These are phyloP conservation scores for Candida buenavistaensis DNA, from an alignment of 1,139 yeast genomes.

Conservation along the genomic window DNA sequence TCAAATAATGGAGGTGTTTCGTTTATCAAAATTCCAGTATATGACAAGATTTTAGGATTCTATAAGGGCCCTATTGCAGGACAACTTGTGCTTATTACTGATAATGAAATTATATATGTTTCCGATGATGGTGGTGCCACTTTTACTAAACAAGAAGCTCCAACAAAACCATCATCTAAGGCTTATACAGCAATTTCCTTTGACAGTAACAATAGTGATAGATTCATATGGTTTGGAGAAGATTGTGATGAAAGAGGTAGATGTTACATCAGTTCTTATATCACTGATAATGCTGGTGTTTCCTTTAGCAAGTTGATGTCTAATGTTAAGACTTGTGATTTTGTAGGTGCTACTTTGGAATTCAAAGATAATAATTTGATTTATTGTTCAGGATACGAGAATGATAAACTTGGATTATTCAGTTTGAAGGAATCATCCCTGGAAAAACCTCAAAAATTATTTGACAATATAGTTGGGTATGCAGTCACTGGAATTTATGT, in stretches of 20 bases:
- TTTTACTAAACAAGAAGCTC: slow-evolving; percentile 49
- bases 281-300: slow-evolving; percentile 65
- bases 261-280: slow-evolving; percentile 60
- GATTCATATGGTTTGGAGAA: slow-evolving; percentile 71
- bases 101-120: slow-evolving; percentile 47
- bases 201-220: slow-evolving; percentile 54
- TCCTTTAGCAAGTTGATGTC: slow-evolving; percentile 54
- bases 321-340: slow-evolving; percentile 63
- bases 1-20: slow-evolving; percentile 78
- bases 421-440: slow-evolving; percentile 30
- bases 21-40: slow-evolving; percentile 50
- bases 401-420: slow-evolving; percentile 22
- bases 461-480: slow-evolving; percentile 39
- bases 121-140: slow-evolving; percentile 70
- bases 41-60: slow-evolving; percentile 53
- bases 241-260: slow-evolving; percentile 46
- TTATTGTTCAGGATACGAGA: slow-evolving; percentile 51
- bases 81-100: slow-evolving; percentile 60
- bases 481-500: slow-evolving; percentile 56
- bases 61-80: slow-evolving; percentile 65
- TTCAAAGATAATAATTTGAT: slow-evolving; percentile 51
- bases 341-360: slow-evolving; percentile 55
- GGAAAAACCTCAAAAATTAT: slow-evolving; percentile 19
- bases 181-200: slow-evolving; percentile 50
- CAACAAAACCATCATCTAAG: slow-evolving; percentile 40